phyloP scores from a whole-genome alignment of 73 alveolate genomes.

The Uronychia binucleata region DNA sequence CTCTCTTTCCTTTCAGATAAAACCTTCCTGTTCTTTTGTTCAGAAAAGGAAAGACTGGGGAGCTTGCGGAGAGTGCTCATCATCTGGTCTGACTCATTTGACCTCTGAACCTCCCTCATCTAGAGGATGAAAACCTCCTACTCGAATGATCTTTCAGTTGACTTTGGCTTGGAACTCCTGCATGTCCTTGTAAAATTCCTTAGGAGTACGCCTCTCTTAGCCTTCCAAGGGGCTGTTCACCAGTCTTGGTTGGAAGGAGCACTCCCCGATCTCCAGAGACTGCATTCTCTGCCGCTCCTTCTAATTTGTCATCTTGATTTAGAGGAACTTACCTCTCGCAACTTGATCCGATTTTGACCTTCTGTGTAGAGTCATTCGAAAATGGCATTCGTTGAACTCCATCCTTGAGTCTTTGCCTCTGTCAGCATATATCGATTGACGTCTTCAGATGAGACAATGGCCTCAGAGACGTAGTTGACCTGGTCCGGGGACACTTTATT shows the following conservation, averaged over 20 bases:
- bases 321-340: not conserved
- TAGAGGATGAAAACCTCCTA: no score
- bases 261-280: not conserved
- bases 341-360: not conserved
- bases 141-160: no score
- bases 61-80: no score
- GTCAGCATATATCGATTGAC: not conserved
- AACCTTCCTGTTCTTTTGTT: no score
- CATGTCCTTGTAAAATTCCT: no score
- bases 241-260: not conserved
- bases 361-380: not conserved
- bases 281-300: not conserved
- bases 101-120: no score
- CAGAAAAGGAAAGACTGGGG: no score
- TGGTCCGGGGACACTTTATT: not conserved
- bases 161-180: no score
- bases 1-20: no score
- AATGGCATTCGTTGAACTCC: not conserved
- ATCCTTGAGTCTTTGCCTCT: not conserved
- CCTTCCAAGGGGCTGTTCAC: not conserved
- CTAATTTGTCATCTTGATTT: not conserved
- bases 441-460: not conserved
- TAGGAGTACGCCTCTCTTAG: no score
- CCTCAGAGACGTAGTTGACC: not conserved
- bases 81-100: no score